A percentile compares a stretch with the other conserved stretches of the same genome.
phyloP scores from a whole-genome alignment of 192 early-diverging fungal species.

The Coemansia sp. region DNA sequence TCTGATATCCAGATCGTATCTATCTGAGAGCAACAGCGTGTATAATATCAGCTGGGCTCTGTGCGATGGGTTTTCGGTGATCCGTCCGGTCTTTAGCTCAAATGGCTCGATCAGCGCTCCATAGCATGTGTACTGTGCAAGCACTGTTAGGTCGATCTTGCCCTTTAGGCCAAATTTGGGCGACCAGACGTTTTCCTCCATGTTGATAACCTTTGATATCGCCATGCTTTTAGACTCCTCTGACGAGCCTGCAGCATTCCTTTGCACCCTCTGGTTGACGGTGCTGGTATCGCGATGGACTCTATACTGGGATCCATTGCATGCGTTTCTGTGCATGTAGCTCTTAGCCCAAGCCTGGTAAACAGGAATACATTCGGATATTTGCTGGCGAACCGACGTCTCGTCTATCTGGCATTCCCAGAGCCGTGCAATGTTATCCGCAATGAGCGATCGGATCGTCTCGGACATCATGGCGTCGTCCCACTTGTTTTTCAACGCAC shows the following conservation, averaged over 20 bases:
- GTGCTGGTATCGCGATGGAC: conserved; percentile 9
- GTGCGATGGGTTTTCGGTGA: conserved; percentile 61
- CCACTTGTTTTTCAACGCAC: conserved; percentile 63
- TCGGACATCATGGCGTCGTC: conserved; percentile 47
- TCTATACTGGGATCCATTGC: conserved; percentile 19
- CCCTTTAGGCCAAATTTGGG: conserved; percentile 91
- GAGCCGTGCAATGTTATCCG: conserved; percentile 61
- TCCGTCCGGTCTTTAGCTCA: conserved; percentile 86
- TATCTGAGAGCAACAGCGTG: conserved; percentile 79
- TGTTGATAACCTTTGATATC: conserved; percentile 72
- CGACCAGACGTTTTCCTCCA: conserved; percentile 93
- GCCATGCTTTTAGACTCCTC: conserved; percentile 27
- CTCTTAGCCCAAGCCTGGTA: conserved; percentile 56
- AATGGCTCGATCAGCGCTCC: conserved; percentile 68
- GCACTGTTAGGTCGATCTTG: conserved; percentile 76
- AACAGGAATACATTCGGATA: conserved; percentile 57
- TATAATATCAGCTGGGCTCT: conserved; percentile 85
- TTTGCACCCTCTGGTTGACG: background rate
- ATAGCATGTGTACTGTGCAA: conserved; percentile 20
- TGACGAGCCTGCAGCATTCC: background rate
- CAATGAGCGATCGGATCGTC: conserved; percentile 57
- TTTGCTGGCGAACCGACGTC: conserved; percentile 44
- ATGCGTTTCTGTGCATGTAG: conserved; percentile 39
- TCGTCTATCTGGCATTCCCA: conserved; percentile 70
- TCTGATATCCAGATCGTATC: conserved; percentile 71